Evolutionary conservation across 371 early-diverging fungal genomes (phyloP), one percentile per base, ranked within the genome.

Genomic region (Mortierella sp.): DNA sequence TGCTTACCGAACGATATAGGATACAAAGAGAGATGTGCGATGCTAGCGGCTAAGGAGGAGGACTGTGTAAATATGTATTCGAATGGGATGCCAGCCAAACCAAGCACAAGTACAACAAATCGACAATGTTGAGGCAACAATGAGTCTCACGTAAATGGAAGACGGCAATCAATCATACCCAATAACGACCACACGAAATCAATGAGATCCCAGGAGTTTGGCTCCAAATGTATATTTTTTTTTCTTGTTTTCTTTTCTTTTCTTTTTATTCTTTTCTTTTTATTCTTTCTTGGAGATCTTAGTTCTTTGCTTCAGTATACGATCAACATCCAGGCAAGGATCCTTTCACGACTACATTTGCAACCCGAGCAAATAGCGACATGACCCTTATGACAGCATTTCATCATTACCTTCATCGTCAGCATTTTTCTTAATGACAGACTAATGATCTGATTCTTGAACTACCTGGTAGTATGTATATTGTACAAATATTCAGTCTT

Each of bases 331-430:
- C 22, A 55, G 55, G 32, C 22, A 15, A 67, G 28, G 22, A 45
- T 11, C 13, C 36, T 60, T 60, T 60, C 36, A 21, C 43, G 36
- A 52, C 52, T n/a, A 65, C n/a, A 65, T 33, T 40, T 38, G n/a
- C 53, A 22, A 19, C 2, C 19, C 24, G 48, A 63, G 50, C 22
- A 33, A 48, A 32, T 22, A 13, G 50, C 28, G 43, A 67, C 10
- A 47, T 60, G 61, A 60, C 61, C 61, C n/a, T 60, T 38, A 60
- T 60, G 61, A 60, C 61, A 45, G 63, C 66, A 65, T 36, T 68
- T 53, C 57, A 2, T 24, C 38, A 36, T 33, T 28, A 22, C 33
- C 16, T 50, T 22, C 63, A 63, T 63, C 43, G 48, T 48, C 63
- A 63, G 63, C 63, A 63, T 53, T 36, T 43, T n/a, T 59, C 22